Evolutionary conservation across 2,329 filamentous ascomycete species (phyloP).

Genomic region (Epichloe coenophiala): DNA sequence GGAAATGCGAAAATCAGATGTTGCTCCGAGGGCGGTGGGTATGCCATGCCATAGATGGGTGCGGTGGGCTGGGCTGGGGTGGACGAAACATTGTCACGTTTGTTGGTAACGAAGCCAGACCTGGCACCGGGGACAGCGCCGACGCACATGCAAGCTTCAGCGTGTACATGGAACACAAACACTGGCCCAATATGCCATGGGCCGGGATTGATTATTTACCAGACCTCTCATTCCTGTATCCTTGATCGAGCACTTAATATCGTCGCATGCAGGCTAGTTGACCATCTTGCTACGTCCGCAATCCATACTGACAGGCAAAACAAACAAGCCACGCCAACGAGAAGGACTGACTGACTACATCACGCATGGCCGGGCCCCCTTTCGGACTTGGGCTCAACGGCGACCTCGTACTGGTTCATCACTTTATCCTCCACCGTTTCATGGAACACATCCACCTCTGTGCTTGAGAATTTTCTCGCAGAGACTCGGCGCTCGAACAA

Average conservation of each 20-base stretch:
- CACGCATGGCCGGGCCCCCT: neutral
- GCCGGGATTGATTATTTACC: too few species aligned
- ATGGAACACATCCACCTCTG: slow-evolving; percentile 42
- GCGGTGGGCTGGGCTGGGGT: neutral
- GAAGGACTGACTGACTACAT: neutral
- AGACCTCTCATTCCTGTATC: too few species aligned
- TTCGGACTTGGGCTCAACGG: slow-evolving; percentile 11
- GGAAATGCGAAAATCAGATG: neutral
- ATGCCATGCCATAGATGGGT: too few species aligned
- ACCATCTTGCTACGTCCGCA: neutral
- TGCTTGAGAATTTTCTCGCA: slow-evolving; percentile 57
- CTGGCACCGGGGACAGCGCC: too few species aligned
- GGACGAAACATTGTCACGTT: neutral
- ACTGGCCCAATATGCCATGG: too few species aligned
- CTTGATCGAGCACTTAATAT: too few species aligned
- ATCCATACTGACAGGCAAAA: neutral
- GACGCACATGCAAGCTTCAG: too few species aligned
- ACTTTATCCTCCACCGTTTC: slow-evolving; percentile 34
- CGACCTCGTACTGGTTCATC: slow-evolving; percentile 33
- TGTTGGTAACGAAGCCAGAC: too few species aligned
- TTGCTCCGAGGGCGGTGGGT: neutral
- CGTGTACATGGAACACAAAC: too few species aligned
- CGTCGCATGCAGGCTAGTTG: too few species aligned
- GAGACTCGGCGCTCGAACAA: slow-evolving; percentile 63
- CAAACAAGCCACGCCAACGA: neutral